A percentile compares a stretch with the other conserved stretches of the same genome.
Conservation (phyloP, 2,329 filamentous ascomycete species). For the Trichophyton simii region DNA sequence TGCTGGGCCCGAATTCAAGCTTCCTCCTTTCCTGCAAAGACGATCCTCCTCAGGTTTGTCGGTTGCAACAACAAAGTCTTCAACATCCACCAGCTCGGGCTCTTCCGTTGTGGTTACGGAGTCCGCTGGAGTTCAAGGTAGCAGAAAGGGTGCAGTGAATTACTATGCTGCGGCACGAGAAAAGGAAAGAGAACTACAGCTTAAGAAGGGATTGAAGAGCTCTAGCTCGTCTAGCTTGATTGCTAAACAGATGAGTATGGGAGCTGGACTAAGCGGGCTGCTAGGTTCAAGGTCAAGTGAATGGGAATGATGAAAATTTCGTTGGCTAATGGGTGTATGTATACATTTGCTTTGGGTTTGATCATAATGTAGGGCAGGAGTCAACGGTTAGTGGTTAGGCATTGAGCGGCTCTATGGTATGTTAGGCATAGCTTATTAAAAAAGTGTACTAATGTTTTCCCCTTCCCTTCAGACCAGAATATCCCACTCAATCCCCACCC, state of each 20-base stretch:
- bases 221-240: background rate
- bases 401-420: background rate
- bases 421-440: background rate
- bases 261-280: constrained; percentile 27
- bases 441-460: no score
- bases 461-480: constrained; percentile 9
- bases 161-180: constrained; percentile 45
- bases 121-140: constrained; percentile 9
- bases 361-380: background rate
- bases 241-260: constrained; percentile 20
- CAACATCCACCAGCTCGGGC: constrained; percentile 18
- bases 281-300: background rate
- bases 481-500: constrained; percentile 31
- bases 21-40: constrained; percentile 19
- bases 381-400: background rate
- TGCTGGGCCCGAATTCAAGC: constrained; percentile 20
- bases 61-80: constrained; percentile 2
- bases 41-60: background rate
- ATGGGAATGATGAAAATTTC: background rate
- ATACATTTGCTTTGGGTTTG: background rate
- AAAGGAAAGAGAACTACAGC: constrained; percentile 45
- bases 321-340: background rate
- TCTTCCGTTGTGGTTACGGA: constrained; percentile 8
- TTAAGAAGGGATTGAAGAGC: constrained; percentile 37
- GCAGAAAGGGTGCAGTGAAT: constrained; percentile 48